phyloP scores from a whole-genome alignment of 2,329 filamentous ascomycete genomes.

The Laburnicola sp. region DNA sequence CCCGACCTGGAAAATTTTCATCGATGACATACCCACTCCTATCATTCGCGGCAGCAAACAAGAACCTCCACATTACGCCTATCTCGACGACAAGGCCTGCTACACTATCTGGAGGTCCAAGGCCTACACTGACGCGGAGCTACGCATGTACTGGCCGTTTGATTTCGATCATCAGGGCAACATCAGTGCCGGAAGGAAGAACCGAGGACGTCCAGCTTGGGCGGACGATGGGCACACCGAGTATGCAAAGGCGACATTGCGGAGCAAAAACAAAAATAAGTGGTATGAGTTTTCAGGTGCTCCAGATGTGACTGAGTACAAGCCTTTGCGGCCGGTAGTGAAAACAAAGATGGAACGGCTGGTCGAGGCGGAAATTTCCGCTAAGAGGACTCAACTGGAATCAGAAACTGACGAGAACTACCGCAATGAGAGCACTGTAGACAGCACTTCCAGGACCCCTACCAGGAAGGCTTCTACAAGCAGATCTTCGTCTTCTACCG shows the following conservation, averaged over 20 bases:
- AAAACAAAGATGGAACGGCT: slow-evolving; percentile 6
- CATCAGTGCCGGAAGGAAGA: slow-evolving; percentile 36
- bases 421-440: neutral
- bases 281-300: slow-evolving; percentile 19
- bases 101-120: slow-evolving; percentile 39
- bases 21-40: slow-evolving; percentile 28
- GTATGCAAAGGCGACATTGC: slow-evolving; percentile 16
- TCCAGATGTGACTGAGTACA: slow-evolving; percentile 11
- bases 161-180: slow-evolving; percentile 44
- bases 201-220: slow-evolving; percentile 45
- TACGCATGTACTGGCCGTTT: slow-evolving; percentile 39
- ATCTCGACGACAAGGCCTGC: slow-evolving; percentile 47
- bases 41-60: slow-evolving; percentile 27
- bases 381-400: neutral
- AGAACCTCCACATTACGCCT: slow-evolving; percentile 44
- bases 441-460: neutral
- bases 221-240: slow-evolving; percentile 15
- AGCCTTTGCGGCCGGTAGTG: slow-evolving; percentile 9
- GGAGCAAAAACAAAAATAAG: slow-evolving; percentile 16
- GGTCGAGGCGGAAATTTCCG: slow-evolving; percentile 2
- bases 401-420: no score
- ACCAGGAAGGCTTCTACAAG: no score
- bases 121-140: slow-evolving; percentile 28
- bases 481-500: neutral
- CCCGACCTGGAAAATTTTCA: slow-evolving; percentile 48